Base-by-base conservation (phyloP, 176 grass and related monocot genomes). In the Avena eriantha region DNA sequence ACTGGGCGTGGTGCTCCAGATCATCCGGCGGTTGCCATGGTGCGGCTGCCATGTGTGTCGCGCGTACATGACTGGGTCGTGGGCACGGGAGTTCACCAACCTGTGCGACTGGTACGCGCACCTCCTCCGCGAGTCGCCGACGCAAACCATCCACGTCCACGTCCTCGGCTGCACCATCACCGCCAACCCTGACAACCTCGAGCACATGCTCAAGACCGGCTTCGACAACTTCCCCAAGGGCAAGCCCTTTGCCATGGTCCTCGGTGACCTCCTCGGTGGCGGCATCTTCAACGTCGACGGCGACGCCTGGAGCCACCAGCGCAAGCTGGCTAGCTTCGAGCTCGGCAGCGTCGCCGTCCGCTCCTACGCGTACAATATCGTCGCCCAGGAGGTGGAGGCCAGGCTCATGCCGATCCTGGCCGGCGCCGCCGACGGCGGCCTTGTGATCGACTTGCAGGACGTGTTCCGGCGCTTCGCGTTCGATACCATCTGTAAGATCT, bases 241-340 rank as follows among this genome's bases (percentile, higher is more conserved):
- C 16, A 69, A 69, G 67, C 67, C 66, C 67, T 69, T 69, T 33
- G 67, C 67, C 64, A 0, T 34, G 29, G 0, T 67, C 64, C 92
- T 97, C 59, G 87, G 92, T 0, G 92, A 97, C 88, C 81, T 97
- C 89, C 95, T 97, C 48, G 95, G 95, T 60, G 17, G 67, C 10
- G 95, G 95, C 63, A 97, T 97, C 81, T 97, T 97, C 88, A 95
- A 92, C 63, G 89, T 91, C 78, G 95, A 97, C 50, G 95, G 95
- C 35, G 56, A 63, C 14, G 81, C 86, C 2, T 95, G 95, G 95
- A 70, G 58, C 36, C 88, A 80, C 84, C 95, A 97, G 76, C 90
- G 92, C 60, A 97, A 97, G 91, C 82, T 88, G 67, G 95, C 95
- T 41, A 98, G 93, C 89, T 77, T 98, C 60, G 95, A 89, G 72